Evolutionary conservation across 805 yeast genomes (phyloP).

Genomic region (Ogataea angusta): DNA sequence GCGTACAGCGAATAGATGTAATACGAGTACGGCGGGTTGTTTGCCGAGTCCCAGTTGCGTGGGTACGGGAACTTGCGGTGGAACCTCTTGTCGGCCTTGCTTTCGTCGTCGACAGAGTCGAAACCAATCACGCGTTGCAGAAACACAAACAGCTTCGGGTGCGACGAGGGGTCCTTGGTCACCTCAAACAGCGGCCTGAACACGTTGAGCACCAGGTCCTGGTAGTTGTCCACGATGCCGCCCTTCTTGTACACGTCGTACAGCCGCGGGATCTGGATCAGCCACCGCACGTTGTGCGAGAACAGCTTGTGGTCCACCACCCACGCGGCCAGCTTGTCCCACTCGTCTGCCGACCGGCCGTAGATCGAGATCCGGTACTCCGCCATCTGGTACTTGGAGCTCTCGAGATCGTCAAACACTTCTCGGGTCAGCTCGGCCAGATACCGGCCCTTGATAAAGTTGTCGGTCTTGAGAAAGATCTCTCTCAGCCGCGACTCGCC

Average conservation of each 20-base stretch:
- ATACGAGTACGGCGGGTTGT: conserved; percentile 97
- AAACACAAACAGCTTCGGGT: conserved; percentile 89
- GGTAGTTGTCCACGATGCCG: conserved; percentile 66
- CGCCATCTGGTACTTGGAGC: conserved; percentile 94
- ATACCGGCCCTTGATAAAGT: conserved; percentile 82
- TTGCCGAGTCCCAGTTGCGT: conserved; percentile 67
- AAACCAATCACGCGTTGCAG: conserved; percentile 94
- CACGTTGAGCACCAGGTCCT: conserved; percentile 71
- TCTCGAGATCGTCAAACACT: conserved; percentile 90
- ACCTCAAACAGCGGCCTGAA: conserved; percentile 91
- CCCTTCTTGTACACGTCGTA: conserved; percentile 84
- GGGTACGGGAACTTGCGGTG: conserved; percentile 87
- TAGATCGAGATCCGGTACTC: conserved; percentile 94
- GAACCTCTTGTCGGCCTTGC: conserved; percentile 80
- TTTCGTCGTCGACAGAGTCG: conserved; percentile 98
- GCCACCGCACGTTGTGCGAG: conserved; percentile 95
- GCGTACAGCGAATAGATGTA: conserved; percentile 87
- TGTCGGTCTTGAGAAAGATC: conserved; percentile 93
- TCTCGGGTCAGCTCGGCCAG: conserved; percentile 92
- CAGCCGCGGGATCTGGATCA: conserved; percentile 90
- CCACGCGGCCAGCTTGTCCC: conserved; percentile 97
- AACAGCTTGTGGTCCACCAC: conserved; percentile 87
- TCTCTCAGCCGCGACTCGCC: conserved; percentile 98
- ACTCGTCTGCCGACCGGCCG: conserved; percentile 85
- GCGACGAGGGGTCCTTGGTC: conserved; percentile 73